Conservation (phyloP, 257 asterid species). For the Solanum pennellii region DNA sequence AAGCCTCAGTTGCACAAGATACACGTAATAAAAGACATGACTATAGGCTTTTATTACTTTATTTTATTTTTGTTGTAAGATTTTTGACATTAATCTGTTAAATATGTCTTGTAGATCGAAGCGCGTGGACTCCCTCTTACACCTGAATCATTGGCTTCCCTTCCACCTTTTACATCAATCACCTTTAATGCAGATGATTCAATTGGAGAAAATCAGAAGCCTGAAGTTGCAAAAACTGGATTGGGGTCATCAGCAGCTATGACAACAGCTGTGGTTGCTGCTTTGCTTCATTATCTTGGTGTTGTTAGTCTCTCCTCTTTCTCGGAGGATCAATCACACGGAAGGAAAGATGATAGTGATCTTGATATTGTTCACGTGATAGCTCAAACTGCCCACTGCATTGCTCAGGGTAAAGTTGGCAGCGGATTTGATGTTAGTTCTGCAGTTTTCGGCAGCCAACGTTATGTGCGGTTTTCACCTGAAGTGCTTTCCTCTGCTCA, state of each 20-base stretch:
- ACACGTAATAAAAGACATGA: not conserved
- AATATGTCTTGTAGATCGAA: constrained; percentile 57
- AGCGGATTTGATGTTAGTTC: constrained; percentile 99
- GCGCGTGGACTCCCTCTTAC: constrained; percentile 73
- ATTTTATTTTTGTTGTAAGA: not conserved
- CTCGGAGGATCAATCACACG: constrained; percentile 17
- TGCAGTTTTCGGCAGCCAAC: constrained; percentile 97
- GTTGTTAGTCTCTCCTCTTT: constrained; percentile 65
- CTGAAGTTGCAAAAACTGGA: constrained; percentile 99
- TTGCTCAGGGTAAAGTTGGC: constrained; percentile 98
- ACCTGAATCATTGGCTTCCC: constrained; percentile 84
- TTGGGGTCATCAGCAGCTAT: constrained; percentile 99
- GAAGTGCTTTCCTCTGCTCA: constrained; percentile 84
- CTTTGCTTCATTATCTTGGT: constrained; percentile 81
- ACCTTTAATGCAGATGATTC: constrained; percentile 76
- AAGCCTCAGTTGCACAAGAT: not conserved
- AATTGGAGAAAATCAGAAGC: constrained; percentile 53
- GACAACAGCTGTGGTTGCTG: constrained; percentile 97
- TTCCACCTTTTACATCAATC: constrained; percentile 83
- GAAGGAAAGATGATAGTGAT: constrained; percentile 13
- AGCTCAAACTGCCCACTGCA: constrained; percentile 97
- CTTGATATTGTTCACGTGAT: constrained; percentile 80
- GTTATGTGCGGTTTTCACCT: constrained; percentile 87
- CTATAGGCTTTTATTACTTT: not conserved
- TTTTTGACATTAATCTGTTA: constrained; percentile 2